These are phyloP conservation scores for Pholiota adiposa DNA, from an alignment of 1,284 basidiomycete genomes.

Conservation along the genomic window DNA sequence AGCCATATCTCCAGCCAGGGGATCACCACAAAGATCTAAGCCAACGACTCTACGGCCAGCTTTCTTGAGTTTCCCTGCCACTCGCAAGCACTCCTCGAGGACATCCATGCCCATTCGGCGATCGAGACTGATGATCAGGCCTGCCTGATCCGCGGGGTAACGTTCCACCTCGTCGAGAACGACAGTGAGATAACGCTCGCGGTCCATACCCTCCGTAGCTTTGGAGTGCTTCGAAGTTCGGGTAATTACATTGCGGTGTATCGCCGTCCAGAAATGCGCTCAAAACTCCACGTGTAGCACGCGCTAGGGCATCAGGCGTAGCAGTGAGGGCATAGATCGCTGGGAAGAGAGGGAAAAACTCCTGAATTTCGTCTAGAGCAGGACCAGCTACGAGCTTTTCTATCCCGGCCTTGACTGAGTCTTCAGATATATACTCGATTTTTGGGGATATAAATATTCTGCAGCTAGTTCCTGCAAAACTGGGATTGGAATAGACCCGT, in stretches of 20 bases:
- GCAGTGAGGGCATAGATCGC: conserved; percentile 78
- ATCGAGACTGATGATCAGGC: conserved; percentile 76
- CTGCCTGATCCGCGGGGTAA: conserved; percentile 53
- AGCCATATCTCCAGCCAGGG: conserved; percentile 60
- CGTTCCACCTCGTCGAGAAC: conserved; percentile 70
- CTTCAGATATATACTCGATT: conserved; percentile 24
- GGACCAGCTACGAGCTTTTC: conserved; percentile 55
- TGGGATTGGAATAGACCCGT: conserved; percentile 76
- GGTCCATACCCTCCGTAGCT: conserved; percentile 55
- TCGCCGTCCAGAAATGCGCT: conserved; percentile 59
- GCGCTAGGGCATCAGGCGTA: conserved; percentile 52
- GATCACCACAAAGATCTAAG: conserved; percentile 82
- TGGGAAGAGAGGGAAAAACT: conserved; percentile 78
- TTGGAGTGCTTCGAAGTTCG: conserved; percentile 79
- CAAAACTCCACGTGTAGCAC: conserved; percentile 66
- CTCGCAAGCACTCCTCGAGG: conserved; percentile 56
- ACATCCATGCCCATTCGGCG: conserved; percentile 59
- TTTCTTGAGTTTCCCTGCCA: conserved; percentile 58
- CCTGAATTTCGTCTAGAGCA: conserved; percentile 55
- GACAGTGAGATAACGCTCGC: conserved; percentile 60
- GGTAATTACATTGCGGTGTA: conserved; percentile 61
- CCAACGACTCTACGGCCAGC: conserved; percentile 73
- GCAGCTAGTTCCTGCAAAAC: conserved; percentile 68
- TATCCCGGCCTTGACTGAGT: conserved; percentile 47
- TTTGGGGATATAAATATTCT: conserved; percentile 37